Evolutionary conservation across 1,139 yeast species (phyloP).

Genomic region (Yamadazyma jaroonii): DNA sequence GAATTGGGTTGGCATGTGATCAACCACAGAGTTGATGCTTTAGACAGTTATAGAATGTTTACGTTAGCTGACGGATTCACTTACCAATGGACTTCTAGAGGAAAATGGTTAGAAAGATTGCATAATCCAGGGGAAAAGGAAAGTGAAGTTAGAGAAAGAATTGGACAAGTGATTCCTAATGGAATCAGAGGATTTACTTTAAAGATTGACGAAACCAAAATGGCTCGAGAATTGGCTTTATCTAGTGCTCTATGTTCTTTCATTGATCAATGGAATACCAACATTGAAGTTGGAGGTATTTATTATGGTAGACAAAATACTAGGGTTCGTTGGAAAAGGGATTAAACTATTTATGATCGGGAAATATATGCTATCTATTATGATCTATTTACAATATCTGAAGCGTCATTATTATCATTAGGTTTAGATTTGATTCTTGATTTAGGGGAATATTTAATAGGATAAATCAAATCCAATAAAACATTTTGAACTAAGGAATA

Average conservation of each 20-base stretch:
- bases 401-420: constrained; percentile 6
- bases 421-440: constrained; percentile 17
- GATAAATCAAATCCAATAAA: constrained; percentile 64
- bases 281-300: constrained; percentile 58
- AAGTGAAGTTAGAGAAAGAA: constrained; percentile 58
- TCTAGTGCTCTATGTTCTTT: constrained; percentile 57
- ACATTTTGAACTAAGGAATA: constrained; percentile 76
- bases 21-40: constrained; percentile 59
- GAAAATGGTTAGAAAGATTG: constrained; percentile 56
- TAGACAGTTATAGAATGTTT: constrained; percentile 58
- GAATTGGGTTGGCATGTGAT: constrained; percentile 67
- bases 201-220: constrained; percentile 50
- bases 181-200: constrained; percentile 53
- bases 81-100: constrained; percentile 64
- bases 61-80: constrained; percentile 55
- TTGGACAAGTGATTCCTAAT: constrained; percentile 50
- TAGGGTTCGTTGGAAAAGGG: constrained; percentile 60
- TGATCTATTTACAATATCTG: constrained; percentile 4
- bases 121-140: constrained; percentile 58
- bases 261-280: constrained; percentile 68
- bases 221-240: constrained; percentile 54
- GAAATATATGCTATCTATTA: constrained; percentile 2
- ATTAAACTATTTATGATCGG: no score
- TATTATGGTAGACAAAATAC: constrained; percentile 51
- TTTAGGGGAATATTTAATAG: constrained; percentile 53